A percentile compares a stretch with the other conserved stretches of the same genome.
Evolutionary conservation across 164 flowering plant species (phyloP).

Genomic region (Houttuynia cordata): DNA sequence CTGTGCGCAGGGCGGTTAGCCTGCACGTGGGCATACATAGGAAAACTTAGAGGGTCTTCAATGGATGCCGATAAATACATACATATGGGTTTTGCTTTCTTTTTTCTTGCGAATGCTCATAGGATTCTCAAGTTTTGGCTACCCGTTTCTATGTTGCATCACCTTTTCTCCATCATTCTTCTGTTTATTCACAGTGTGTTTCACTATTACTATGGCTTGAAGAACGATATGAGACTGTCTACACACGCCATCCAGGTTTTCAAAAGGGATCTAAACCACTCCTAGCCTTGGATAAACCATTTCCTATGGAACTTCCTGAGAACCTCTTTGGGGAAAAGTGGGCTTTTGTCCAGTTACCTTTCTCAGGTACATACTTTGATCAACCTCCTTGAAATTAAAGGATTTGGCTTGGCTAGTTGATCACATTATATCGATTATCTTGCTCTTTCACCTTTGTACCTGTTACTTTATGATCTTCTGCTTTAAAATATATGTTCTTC

Average conservation of each 20-base stretch:
- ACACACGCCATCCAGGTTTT: slow-evolving; percentile 84
- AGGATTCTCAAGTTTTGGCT: background rate
- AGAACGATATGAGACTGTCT: slow-evolving; percentile 86
- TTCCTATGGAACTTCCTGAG: slow-evolving; percentile 92
- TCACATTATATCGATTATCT: background rate
- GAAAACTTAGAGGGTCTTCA: too few species aligned
- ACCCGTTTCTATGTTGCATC: background rate
- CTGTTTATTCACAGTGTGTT: slow-evolving; percentile 45
- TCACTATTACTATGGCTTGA: slow-evolving; percentile 90
- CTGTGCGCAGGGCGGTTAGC: too few species aligned
- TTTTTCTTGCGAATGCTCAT: background rate
- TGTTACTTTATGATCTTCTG: background rate
- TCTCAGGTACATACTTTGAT: slow-evolving; percentile 38
- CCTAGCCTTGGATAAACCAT: slow-evolving; percentile 76
- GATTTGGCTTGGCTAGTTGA: too few species aligned
- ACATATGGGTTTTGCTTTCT: background rate
- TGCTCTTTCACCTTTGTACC: background rate
- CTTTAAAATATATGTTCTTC: background rate
- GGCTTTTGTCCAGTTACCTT: slow-evolving; percentile 97
- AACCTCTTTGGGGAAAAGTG: slow-evolving; percentile 85
- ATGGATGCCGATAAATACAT: too few species aligned
- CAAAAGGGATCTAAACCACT: slow-evolving; percentile 88
- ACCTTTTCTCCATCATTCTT: background rate
- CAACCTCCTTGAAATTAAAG: too few species aligned
- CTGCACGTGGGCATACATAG: too few species aligned